Evolutionary conservation across 1,284 basidiomycete genomes (phyloP).

Genomic region (Ustilago shanxiensis): DNA sequence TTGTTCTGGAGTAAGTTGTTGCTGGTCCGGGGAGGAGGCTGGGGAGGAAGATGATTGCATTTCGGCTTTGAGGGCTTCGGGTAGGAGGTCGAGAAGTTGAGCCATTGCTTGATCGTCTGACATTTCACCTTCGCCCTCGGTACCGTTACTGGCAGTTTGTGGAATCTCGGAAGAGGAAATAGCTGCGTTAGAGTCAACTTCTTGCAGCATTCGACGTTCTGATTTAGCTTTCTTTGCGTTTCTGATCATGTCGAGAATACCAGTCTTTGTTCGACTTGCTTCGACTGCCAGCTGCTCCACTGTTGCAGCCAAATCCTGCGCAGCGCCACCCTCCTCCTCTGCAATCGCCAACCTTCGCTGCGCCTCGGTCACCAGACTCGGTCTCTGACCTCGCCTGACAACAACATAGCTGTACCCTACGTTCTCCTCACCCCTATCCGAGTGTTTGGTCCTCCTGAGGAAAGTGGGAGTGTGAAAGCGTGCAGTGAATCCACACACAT

Average conservation of each 20-base stretch:
- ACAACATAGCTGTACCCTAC: slow-evolving; percentile 91
- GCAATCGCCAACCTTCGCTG: slow-evolving; percentile 6
- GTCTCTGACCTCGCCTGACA: slow-evolving; percentile 83
- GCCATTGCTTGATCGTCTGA: slow-evolving; percentile 41
- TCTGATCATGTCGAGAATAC: slow-evolving; percentile 57
- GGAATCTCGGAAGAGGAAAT: not conserved
- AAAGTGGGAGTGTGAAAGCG: slow-evolving; percentile 87
- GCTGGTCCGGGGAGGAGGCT: not conserved
- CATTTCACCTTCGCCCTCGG: slow-evolving; percentile 9
- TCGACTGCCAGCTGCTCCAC: slow-evolving; percentile 17
- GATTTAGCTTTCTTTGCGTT: slow-evolving; percentile 20
- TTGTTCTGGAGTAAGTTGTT: slow-evolving; percentile 34
- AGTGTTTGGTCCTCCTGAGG: slow-evolving; percentile 87
- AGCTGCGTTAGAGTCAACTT: slow-evolving; percentile 23
- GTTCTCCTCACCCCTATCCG: slow-evolving; percentile 84
- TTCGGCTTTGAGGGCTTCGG: slow-evolving; percentile 43
- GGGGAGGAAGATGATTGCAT: slow-evolving; percentile 4
- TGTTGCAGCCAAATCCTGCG: not conserved
- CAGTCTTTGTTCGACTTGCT: slow-evolving; percentile 46
- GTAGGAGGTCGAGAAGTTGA: slow-evolving; percentile 48
- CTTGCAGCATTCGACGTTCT: slow-evolving; percentile 31
- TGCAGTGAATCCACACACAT: slow-evolving; percentile 86
- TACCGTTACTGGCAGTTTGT: not conserved
- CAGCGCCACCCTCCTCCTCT: not conserved
- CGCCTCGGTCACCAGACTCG: slow-evolving; percentile 57